Conservation (phyloP, 495 filamentous ascomycete species). For the Neurospora sp. region DNA sequence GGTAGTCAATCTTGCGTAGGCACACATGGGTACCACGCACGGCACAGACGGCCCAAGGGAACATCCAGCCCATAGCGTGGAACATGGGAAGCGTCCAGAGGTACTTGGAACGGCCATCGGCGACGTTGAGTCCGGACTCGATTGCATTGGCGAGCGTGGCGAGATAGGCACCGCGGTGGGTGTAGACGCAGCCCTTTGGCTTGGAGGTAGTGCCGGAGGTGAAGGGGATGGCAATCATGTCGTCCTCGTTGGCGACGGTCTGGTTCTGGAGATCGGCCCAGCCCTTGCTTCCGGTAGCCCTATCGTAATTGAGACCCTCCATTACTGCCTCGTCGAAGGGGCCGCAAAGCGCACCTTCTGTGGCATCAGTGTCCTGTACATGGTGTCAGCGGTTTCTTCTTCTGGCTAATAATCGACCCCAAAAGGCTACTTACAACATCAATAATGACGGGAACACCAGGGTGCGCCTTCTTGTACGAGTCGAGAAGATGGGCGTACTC, state of each 20-base stretch:
- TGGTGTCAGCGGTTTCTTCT: slow-evolving; percentile 1
- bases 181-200: slow-evolving; percentile 92
- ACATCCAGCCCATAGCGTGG: slow-evolving; percentile 86
- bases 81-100: slow-evolving; percentile 93
- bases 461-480: slow-evolving; percentile 46
- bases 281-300: slow-evolving; percentile 47
- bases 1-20: slow-evolving; percentile 89
- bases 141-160: slow-evolving; percentile 77
- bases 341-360: slow-evolving; percentile 60
- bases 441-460: slow-evolving; percentile 57
- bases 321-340: slow-evolving; percentile 77
- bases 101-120: slow-evolving; percentile 61
- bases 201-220: slow-evolving; percentile 87
- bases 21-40: slow-evolving; percentile 92
- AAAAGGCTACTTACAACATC: slow-evolving; percentile 39
- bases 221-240: slow-evolving; percentile 67
- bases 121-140: slow-evolving; percentile 72
- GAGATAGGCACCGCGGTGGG: slow-evolving; percentile 77
- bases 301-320: slow-evolving; percentile 68
- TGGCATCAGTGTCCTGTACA: slow-evolving; percentile 64
- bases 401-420: background rate
- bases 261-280: slow-evolving; percentile 70
- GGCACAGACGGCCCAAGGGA: slow-evolving; percentile 82
- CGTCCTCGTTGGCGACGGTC: slow-evolving; percentile 57
- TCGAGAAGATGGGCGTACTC: slow-evolving; percentile 67